These are phyloP conservation scores for Pythium grandisporangium DNA, from an alignment of 352 stramenopile genomes.

Conservation along the genomic window DNA sequence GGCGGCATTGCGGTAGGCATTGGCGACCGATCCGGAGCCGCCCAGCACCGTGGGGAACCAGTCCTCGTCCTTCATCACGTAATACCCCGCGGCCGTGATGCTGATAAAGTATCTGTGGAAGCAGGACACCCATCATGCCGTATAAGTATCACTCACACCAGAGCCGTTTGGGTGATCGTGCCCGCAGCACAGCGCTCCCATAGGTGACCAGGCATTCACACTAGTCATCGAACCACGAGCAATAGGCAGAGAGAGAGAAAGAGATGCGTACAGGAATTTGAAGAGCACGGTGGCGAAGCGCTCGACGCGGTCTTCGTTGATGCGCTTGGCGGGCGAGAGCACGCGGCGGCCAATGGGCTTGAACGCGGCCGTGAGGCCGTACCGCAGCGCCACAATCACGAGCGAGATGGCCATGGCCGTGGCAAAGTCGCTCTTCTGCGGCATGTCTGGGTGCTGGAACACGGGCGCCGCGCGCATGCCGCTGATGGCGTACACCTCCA, in stretches of 20 bases:
- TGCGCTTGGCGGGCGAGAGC: slow-evolving; percentile 42
- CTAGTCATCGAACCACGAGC: too few relatives aligned
- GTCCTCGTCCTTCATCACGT: slow-evolving; percentile 34
- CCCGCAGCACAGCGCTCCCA: too few relatives aligned
- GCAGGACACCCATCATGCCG: background rate
- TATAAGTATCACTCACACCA: too few relatives aligned
- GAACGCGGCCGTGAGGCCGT: slow-evolving; percentile 20
- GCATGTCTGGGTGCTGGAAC: slow-evolving; percentile 28
- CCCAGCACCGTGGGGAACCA: slow-evolving; percentile 37
- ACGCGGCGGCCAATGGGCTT: slow-evolving; percentile 29
- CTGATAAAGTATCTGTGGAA: slow-evolving; percentile 32
- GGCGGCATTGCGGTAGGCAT: slow-evolving; percentile 18
- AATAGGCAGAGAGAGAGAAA: too few relatives aligned
- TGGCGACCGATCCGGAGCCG: slow-evolving; percentile 19
- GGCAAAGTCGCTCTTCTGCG: slow-evolving; percentile 29
- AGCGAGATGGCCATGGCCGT: slow-evolving; percentile 18
- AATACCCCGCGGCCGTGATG: slow-evolving; percentile 31
- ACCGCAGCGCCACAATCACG: slow-evolving; percentile 31
- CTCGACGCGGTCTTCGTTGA: slow-evolving; percentile 39
- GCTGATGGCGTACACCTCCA: slow-evolving; percentile 38
- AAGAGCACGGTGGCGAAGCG: slow-evolving; percentile 63
- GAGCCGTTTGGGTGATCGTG: too few relatives aligned
- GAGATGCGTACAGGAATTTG: slow-evolving; percentile 40
- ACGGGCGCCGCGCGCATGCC: slow-evolving; percentile 21
- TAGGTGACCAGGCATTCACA: too few relatives aligned